Evolutionary conservation across 2,329 filamentous ascomycete genomes (phyloP).

Genomic region (Knufia petricola): DNA sequence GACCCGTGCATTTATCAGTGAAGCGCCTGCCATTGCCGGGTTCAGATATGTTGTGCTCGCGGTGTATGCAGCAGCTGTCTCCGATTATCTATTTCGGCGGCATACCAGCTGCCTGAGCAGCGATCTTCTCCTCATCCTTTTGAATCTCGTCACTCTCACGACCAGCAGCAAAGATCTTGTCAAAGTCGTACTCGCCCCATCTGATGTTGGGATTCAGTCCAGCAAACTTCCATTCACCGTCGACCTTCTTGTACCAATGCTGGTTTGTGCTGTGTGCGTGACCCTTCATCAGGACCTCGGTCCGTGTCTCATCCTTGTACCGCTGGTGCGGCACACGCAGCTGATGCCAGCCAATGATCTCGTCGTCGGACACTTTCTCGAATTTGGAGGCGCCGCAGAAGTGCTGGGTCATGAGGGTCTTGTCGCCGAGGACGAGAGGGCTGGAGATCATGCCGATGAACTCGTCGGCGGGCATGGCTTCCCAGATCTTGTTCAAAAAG

Average conservation of each 20-base stretch:
- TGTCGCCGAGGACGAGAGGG: conserved; percentile 50
- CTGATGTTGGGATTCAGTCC: conserved; percentile 24
- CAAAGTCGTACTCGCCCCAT: conserved; percentile 25
- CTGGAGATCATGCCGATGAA: conserved; percentile 52
- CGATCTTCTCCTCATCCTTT: conserved; percentile 15
- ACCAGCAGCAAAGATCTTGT: conserved; percentile 22
- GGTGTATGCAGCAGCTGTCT: no score
- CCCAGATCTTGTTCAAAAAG: conserved; percentile 52
- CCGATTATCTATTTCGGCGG: conserved; percentile 9
- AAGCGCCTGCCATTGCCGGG: no score
- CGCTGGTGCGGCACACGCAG: conserved; percentile 50
- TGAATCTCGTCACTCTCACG: conserved; percentile 19
- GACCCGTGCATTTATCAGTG: no score
- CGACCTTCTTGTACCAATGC: conserved; percentile 26
- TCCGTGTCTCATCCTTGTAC: conserved; percentile 44
- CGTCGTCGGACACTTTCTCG: conserved; percentile 21
- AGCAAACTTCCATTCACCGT: conserved; percentile 27
- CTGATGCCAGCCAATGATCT: conserved; percentile 25
- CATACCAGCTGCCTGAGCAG: conserved; percentile 20
- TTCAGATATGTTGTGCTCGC: no score
- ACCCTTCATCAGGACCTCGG: conserved; percentile 47
- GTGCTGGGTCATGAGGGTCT: conserved; percentile 55
- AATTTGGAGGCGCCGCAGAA: conserved; percentile 38
- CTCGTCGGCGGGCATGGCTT: conserved; percentile 52
- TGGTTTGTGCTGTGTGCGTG: conserved; percentile 40